Evolutionary conservation across 2,329 filamentous ascomycete species (phyloP).

Genomic region (Metarhizium humberi): DNA sequence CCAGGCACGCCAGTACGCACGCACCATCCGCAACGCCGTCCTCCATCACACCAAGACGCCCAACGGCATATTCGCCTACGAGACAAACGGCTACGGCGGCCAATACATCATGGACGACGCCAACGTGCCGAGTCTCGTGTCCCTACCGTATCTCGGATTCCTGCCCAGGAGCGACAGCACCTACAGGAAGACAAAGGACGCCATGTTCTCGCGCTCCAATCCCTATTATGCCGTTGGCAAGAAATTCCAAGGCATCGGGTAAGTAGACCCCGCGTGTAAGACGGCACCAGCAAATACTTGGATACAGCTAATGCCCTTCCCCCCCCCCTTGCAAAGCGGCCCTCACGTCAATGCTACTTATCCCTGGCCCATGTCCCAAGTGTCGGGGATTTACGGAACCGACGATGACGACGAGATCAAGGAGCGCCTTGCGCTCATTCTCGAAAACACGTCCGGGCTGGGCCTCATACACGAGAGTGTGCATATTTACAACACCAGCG

Average conservation of each 20-base stretch:
- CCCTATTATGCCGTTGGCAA: constrained; percentile 52
- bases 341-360: constrained; percentile 52
- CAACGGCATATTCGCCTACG: constrained; percentile 65
- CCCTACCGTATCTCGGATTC: constrained; percentile 56
- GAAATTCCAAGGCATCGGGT: constrained; percentile 17
- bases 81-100: constrained; percentile 66
- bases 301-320: too few species aligned
- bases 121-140: constrained; percentile 59
- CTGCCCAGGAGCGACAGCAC: constrained; percentile 47
- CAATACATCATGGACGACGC: constrained; percentile 62
- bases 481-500: constrained; percentile 27
- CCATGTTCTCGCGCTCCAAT: constrained; percentile 67
- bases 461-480: constrained; percentile 42
- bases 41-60: constrained; percentile 28
- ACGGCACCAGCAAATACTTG: too few species aligned
- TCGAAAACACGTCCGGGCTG: constrained; percentile 29
- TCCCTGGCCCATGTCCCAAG: constrained; percentile 48
- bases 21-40: constrained; percentile 63
- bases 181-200: constrained; percentile 71
- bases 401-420: constrained; percentile 25
- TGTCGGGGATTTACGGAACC: constrained; percentile 42
- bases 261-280: constrained; percentile 2
- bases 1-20: constrained; percentile 28
- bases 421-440: constrained; percentile 25
- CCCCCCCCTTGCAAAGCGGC: constrained; percentile 30